A percentile compares a stretch with the other conserved stretches of the same genome.
Evolutionary conservation across 495 filamentous ascomycete species (phyloP).

Genomic region (Neurospora sp.): DNA sequence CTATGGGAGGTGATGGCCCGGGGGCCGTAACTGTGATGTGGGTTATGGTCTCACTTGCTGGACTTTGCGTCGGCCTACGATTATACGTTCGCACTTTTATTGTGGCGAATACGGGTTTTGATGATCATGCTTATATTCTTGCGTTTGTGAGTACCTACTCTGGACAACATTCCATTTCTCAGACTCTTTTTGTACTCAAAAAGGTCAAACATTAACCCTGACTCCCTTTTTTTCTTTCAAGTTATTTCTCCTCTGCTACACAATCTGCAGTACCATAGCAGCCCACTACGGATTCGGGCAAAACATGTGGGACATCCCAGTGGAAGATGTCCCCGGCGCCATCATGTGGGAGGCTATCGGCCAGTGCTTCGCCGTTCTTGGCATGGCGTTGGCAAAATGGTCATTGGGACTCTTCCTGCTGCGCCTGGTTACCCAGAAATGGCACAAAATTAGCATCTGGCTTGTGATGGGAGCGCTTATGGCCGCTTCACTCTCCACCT

Average conservation of each 20-base stretch:
- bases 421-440: slow-evolving; percentile 23
- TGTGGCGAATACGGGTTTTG: background rate
- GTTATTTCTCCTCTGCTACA: slow-evolving; percentile 7
- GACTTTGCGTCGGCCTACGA: background rate
- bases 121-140: background rate
- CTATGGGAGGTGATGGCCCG: background rate
- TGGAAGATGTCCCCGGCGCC: slow-evolving; percentile 18
- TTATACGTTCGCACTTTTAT: background rate
- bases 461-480: slow-evolving; percentile 9
- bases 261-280: slow-evolving; percentile 2
- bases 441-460: slow-evolving; percentile 26
- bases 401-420: slow-evolving; percentile 32
- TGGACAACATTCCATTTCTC: background rate
- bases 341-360: slow-evolving; percentile 29
- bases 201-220: background rate
- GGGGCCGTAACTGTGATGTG: background rate
- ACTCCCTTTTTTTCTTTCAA: background rate
- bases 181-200: background rate
- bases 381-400: slow-evolving; percentile 29
- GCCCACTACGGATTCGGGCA: slow-evolving; percentile 25
- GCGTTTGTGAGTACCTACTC: background rate
- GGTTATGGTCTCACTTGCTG: background rate
- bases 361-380: slow-evolving; percentile 29
- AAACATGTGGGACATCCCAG: slow-evolving; percentile 9
- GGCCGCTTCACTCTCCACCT: slow-evolving; percentile 4